Conservation (phyloP, 768 basidiomycete genomes). For the Agrocybe praecox region DNA sequence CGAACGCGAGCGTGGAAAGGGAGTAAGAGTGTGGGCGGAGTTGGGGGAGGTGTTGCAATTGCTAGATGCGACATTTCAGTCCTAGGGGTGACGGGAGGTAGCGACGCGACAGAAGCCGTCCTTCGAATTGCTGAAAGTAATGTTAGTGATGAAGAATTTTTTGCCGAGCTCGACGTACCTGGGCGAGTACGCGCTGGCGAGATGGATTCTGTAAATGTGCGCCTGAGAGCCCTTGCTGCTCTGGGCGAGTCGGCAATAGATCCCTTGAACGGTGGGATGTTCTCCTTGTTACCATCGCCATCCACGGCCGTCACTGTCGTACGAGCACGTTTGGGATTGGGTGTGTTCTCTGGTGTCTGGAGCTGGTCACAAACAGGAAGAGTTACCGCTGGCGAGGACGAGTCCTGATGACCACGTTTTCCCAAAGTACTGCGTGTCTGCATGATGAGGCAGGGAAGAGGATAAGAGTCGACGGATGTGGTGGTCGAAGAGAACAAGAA, state of each 20-base stretch:
- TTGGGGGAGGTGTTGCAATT: slow-evolving; percentile 63
- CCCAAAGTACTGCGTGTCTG: slow-evolving; percentile 53
- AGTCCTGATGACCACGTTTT: slow-evolving; percentile 46
- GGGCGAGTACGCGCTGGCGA: slow-evolving; percentile 46
- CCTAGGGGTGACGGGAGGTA: slow-evolving; percentile 49
- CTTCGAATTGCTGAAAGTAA: slow-evolving; percentile 41
- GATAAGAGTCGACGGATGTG: slow-evolving; percentile 14
- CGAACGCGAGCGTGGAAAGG: slow-evolving; percentile 63
- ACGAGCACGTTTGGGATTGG: slow-evolving; percentile 66
- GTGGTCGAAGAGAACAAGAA: slow-evolving; percentile 25
- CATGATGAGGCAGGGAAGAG: slow-evolving; percentile 30
- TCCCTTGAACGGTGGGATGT: slow-evolving; percentile 62
- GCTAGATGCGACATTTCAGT: slow-evolving; percentile 41
- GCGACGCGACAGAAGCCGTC: slow-evolving; percentile 49
- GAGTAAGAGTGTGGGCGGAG: slow-evolving; percentile 51
- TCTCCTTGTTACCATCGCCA: slow-evolving; percentile 74
- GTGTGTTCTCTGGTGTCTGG: slow-evolving; percentile 64
- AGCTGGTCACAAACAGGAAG: slow-evolving; percentile 40
- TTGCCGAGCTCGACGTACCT: slow-evolving; percentile 37
- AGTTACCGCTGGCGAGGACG: slow-evolving; percentile 25
- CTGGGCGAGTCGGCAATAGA: slow-evolving; percentile 43
- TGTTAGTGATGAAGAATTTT: slow-evolving; percentile 12
- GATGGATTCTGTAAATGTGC: slow-evolving; percentile 35
- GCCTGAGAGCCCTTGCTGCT: slow-evolving; percentile 40
- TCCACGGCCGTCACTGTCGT: slow-evolving; percentile 46